These are phyloP conservation scores for Spergularia marina DNA, from an alignment of 148 eudicot genomes.

Conservation along the genomic window DNA sequence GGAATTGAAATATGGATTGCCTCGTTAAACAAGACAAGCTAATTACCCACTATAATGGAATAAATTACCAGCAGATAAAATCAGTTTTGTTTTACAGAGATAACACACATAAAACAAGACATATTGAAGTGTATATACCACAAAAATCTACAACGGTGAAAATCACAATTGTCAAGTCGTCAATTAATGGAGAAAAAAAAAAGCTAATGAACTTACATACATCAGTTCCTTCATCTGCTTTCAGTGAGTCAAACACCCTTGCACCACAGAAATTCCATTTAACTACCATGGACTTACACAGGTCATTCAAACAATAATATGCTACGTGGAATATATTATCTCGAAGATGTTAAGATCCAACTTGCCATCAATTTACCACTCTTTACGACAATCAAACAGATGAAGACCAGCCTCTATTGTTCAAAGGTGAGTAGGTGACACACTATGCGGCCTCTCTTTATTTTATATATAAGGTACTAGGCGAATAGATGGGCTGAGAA, in stretches of 20 bases:
- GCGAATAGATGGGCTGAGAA: too few relatives aligned
- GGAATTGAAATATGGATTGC: neutral
- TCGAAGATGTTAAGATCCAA: too few relatives aligned
- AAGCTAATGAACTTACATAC: neutral
- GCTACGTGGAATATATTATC: too few relatives aligned
- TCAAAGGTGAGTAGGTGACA: too few relatives aligned
- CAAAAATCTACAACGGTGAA: neutral
- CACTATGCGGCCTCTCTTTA: too few relatives aligned
- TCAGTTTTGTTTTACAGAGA: neutral
- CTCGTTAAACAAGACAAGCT: neutral
- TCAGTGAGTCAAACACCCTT: neutral
- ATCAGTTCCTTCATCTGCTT: neutral
- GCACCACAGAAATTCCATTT: neutral
- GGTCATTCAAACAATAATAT: conserved; percentile 2
- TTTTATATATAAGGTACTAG: too few relatives aligned
- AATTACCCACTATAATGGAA: neutral
- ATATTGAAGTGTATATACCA: neutral
- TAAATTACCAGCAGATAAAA: neutral
- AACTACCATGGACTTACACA: conserved; percentile 1
- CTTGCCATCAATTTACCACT: too few relatives aligned
- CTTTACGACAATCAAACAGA: too few relatives aligned
- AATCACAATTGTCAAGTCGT: neutral
- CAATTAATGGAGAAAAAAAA: too few relatives aligned
- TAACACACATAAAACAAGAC: neutral
- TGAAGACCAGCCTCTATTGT: too few relatives aligned